phyloP scores from a whole-genome alignment of 768 basidiomycete genomes.

The Psilocybe azurescens region DNA sequence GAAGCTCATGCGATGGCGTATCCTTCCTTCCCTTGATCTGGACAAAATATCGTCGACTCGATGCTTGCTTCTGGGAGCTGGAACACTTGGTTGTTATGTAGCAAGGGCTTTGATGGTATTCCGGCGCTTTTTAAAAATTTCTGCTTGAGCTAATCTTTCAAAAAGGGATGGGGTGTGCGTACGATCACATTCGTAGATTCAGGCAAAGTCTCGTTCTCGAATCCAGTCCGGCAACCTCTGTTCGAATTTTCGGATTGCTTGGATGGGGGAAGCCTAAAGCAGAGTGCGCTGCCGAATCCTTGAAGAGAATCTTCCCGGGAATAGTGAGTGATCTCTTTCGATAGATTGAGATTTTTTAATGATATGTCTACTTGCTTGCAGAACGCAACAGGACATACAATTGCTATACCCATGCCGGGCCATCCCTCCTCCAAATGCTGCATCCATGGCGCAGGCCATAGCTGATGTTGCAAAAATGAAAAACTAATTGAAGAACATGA shows the following conservation, averaged over 20 bases:
- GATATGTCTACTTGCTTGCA: slow-evolving; percentile 31
- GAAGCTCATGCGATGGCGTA: slow-evolving; percentile 98
- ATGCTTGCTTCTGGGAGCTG: slow-evolving; percentile 91
- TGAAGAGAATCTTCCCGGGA: slow-evolving; percentile 92
- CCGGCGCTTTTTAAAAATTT: not conserved
- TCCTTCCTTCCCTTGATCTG: slow-evolving; percentile 86
- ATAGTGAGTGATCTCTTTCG: slow-evolving; percentile 62
- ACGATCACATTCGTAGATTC: slow-evolving; percentile 95
- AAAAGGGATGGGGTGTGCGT: slow-evolving; percentile 93
- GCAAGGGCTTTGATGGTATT: slow-evolving; percentile 88
- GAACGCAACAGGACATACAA: slow-evolving; percentile 80
- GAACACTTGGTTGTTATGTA: slow-evolving; percentile 97
- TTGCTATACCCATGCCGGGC: slow-evolving; percentile 97
- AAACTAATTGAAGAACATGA: slow-evolving; percentile 87
- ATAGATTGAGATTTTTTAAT: not conserved
- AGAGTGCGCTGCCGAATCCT: slow-evolving; percentile 80
- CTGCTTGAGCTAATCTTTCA: not conserved
- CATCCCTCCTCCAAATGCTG: slow-evolving; percentile 71
- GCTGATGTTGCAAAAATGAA: slow-evolving; percentile 79
- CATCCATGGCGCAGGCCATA: slow-evolving; percentile 58
- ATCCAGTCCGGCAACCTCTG: slow-evolving; percentile 95
- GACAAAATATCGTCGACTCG: slow-evolving; percentile 83
- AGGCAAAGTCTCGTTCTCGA: slow-evolving; percentile 91
- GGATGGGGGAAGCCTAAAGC: slow-evolving; percentile 92
- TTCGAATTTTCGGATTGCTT: slow-evolving; percentile 96